Evolutionary conservation across 257 asterid genomes (phyloP), one percentile per base, ranked within the genome.

Genomic region (Eucommia ulmoides): DNA sequence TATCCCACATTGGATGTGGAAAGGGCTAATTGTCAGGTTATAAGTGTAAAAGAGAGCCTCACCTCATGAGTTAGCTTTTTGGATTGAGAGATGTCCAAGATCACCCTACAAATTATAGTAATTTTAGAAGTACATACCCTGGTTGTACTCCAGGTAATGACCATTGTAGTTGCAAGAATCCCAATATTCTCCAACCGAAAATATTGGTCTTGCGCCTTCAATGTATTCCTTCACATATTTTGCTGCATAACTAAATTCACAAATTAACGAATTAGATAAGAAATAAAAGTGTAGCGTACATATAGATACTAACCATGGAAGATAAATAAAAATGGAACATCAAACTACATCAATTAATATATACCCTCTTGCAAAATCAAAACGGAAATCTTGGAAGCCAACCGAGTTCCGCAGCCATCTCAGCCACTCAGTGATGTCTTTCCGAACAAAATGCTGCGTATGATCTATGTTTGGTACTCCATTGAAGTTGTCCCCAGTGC

Each of bases 381-480:
- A 89, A 33, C 98, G 96, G 54, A 85, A 85, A 73, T 89, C 98
- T 74, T 89, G 93, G 81, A 89, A 89, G 59, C 94, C 98, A 42
- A 76, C 62, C 54, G 71, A 45, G 42, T 75, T 55, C 1, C 82
- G 77, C 49, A 89, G 68, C 98, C 98, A 89, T 23, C 53, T 65
- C 22, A 85, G 89, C 98, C 98, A 89, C 42, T 63, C 68, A 21
- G 33, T 60, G 20, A 89, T 73, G 78, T 85, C 97, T 69, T 78
- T 89, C 63, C 94, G 67, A 19, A 89, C 96, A 55, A 82, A 85
- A 35, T 66, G 47, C 59, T 89, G 96, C 7, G 88, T 63, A 56
- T 89, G 98, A 75, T 89, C 96, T 45, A 89, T 68, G 68, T 89
- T 89, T 18, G 98, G 98, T 59, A 89, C 73, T 44, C 98, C 98